Conservation (phyloP, 345 rosid species). For the Eucalyptus rudis region DNA sequence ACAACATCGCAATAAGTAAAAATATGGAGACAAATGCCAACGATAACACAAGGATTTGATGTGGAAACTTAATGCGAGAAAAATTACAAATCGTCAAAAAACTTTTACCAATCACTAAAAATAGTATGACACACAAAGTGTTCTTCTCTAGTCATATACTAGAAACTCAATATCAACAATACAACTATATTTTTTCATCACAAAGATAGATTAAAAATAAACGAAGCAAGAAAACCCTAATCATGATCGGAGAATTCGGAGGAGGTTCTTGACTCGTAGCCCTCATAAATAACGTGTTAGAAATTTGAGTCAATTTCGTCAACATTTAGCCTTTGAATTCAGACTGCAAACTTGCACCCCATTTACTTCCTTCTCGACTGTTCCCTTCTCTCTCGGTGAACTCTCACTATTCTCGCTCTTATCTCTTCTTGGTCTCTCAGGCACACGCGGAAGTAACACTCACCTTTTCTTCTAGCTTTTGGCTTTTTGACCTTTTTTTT, state of each 20-base stretch:
- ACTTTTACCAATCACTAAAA: too few species aligned
- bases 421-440: background rate
- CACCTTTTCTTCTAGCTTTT: background rate
- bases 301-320: background rate
- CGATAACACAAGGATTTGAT: background rate
- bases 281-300: too few species aligned
- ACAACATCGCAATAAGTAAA: too few species aligned
- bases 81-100: too few species aligned
- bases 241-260: background rate
- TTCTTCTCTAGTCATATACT: background rate
- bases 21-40: background rate
- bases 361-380: too few species aligned
- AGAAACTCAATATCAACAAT: too few species aligned
- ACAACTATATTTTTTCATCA: background rate
- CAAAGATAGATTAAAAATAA: too few species aligned
- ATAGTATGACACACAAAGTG: rapidly evolving
- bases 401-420: background rate
- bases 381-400: background rate
- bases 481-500: too few species aligned
- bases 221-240: background rate
- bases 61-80: rapidly evolving
- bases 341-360: background rate
- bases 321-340: too few species aligned
- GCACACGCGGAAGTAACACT: background rate
- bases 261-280: rapidly evolving